Conservation (phyloP, 2,329 filamentous ascomycete genomes). For the Botrytis deweyae region DNA sequence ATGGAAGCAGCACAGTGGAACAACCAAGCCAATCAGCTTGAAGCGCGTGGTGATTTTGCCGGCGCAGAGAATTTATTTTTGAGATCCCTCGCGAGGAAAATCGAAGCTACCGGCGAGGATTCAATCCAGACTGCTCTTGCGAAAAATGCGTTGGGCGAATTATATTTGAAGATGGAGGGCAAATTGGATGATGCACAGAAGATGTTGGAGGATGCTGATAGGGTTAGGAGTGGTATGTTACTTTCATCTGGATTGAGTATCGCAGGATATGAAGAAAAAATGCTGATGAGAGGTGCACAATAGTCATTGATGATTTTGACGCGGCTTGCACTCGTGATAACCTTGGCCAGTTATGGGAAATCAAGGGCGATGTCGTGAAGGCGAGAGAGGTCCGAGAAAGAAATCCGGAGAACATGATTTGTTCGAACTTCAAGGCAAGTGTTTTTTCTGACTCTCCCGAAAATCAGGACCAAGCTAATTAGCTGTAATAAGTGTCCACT, state of each 20-base stretch:
- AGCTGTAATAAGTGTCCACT: background rate
- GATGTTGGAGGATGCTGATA: slow-evolving; percentile 3
- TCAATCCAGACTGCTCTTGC: background rate
- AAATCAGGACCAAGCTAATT: background rate
- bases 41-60: background rate
- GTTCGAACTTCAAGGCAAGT: background rate
- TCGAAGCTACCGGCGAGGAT: background rate
- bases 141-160: background rate
- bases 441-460: too few species aligned
- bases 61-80: background rate
- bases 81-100: background rate
- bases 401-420: background rate
- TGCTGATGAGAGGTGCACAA: background rate
- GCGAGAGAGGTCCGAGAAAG: background rate
- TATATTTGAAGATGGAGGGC: background rate
- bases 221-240: background rate
- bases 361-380: background rate
- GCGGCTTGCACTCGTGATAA: background rate
- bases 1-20: background rate
- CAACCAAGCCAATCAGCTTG: background rate
- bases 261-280: background rate
- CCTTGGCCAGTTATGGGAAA: slow-evolving; percentile 3
- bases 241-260: background rate
- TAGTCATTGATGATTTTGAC: background rate
- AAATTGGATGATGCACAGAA: background rate